Evolutionary conservation across 257 asterid species (phyloP), one percentile per base, ranked within the genome.

Genomic region (Solanum ahanhuiri): DNA sequence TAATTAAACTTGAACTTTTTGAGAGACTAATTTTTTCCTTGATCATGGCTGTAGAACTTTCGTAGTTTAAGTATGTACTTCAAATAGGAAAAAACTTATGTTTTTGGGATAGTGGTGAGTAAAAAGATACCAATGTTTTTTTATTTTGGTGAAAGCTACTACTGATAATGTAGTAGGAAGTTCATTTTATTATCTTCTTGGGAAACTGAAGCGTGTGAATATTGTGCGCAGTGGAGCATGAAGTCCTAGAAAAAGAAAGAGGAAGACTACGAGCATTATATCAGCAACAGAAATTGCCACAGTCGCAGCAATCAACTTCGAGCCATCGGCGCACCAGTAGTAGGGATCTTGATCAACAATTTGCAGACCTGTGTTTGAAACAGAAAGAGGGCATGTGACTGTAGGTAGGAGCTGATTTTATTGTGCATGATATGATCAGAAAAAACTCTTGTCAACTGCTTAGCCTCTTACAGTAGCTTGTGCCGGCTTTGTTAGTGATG

Each of bases 201-300:
- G 82, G 54, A n/a, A 73, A 73, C 30, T 72, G 12, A 34, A 89
- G 64, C 25, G 28, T 70, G 82, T 60, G 63, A 41, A 71, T 90
- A 79, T 64, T 85, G 30, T 90, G 67, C 88, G 92, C 94, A 96
- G 99, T 96, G 90, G 99, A 96, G 92, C 98, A 95, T 83, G 98
- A 95, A 34, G 94, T 95, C 63, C 86, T 97, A 90, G 98, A 97
- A 90, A 93, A 96, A 91, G 98, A 97, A 90, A 92, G 90, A 3
- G 95, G 90, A 85, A 94, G 98, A 88, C 90, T 97, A 41, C 92
- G 92, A 87, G 90, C 89, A 90, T 82, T 95, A 82, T 94, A 94
- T 91, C 92, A 89, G 90, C 93, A 88, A 45, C 91, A 91, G 39
- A 90, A 86, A 71, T 92, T 35, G 33, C 84, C 89, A 87, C 87